Percentiles rank a stretch among this genome's conserved stretches.
Conservation (phyloP, 257 asterid genomes). For the Ballota nigra region DNA sequence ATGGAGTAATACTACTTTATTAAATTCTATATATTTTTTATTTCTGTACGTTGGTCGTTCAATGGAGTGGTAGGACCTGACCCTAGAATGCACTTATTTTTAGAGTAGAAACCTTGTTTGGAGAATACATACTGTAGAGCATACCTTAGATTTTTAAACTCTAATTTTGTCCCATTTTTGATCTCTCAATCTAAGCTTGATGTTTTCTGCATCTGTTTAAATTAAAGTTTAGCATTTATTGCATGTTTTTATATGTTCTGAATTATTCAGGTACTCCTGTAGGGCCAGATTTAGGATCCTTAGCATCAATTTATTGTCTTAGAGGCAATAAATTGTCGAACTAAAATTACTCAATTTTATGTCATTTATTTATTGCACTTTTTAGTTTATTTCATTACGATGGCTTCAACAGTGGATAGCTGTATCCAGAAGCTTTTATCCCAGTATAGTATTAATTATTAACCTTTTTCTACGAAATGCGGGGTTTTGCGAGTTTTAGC, state of each 20-base stretch:
- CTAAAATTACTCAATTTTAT: not conserved
- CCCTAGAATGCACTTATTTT: not conserved
- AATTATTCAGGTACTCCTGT: not conserved
- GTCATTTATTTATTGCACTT: not conserved
- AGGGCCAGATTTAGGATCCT: not conserved
- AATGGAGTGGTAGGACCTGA: not conserved
- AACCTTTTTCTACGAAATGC: not conserved
- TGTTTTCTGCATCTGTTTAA: not conserved
- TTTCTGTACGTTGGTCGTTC: not conserved
- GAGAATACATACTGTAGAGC: slow-evolving; percentile 2
- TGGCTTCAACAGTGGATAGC: not conserved
- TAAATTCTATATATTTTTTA: not conserved
- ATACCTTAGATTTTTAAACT: slow-evolving; percentile 8
- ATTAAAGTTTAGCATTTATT: not conserved
- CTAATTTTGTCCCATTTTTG: not conserved
- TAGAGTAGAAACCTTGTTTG: not conserved
- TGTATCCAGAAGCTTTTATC: not conserved
- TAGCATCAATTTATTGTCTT: not conserved
- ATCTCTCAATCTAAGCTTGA: not conserved
- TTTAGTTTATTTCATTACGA: not conserved
- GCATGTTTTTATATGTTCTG: not conserved
- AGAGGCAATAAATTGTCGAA: not conserved
- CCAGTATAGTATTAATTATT: not conserved
- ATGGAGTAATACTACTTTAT: slow-evolving; percentile 4
- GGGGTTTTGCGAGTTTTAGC: too few relatives aligned